Evolutionary conservation across 176 grass and related monocot species (phyloP), one percentile per base, ranked within the genome.

Genomic region (Triticum dicoccoides): DNA sequence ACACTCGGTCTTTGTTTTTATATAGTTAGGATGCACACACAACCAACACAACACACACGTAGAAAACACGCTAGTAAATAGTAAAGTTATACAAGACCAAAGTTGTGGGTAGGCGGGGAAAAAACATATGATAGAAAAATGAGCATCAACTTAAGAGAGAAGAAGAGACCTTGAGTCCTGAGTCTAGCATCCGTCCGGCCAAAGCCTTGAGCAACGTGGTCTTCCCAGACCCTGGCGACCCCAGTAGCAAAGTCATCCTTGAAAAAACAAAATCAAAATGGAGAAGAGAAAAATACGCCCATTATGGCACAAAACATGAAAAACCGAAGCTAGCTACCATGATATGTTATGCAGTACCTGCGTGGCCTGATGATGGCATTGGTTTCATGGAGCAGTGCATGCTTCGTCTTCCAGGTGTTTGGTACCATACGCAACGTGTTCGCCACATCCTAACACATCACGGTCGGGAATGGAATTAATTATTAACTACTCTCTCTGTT

Each of bases 241-340:
- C 93, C 45, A 95, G 21, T 4, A 95, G 83, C 56, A 95, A 61
- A 44, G 90, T 91, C 90, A 95, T 92, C 83, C 93, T 95, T 78
- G 8, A 70, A 68, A 25, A 62, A 38, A 82, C 8, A 20, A 82
- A 38, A 25, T 59, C 18, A 24, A 12, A 72, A 45, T 13, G 21
- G 14, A 3, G 27, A 24, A 52, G 7, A 32, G 49, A 58, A 58
- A 18, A 59, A 21, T 21, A 1, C 9, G 20, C 54, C 5, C 18
- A 58, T 21, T 2, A 20, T 8, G 17, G 17, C 0, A 58, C 18
- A 59, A 21, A 21, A 21, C 17, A 59, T 59, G 20, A 59, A 59
- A 59, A 21, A 3, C 1, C 56, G 0, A 59, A 59, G 1, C 56
- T 59, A 21, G 7, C 18, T 58, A 21, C 54, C 7, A 58, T 58